Conservation (phyloP, 208 protist genomes). For the Vickermania ingenoplastis region DNA sequence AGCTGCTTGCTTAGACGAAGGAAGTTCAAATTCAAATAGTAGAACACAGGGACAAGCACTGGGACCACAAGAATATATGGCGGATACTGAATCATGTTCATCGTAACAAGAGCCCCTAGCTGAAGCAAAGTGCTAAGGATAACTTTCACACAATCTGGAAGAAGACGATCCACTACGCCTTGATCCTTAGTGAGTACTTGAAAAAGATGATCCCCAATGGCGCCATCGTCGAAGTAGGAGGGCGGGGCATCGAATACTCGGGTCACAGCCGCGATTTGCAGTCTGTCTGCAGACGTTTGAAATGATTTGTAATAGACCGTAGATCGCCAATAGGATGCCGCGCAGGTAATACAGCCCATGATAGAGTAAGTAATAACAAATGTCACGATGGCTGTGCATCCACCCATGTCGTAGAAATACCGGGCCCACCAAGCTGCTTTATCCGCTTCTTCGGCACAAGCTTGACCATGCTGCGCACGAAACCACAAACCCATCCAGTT, state of each 20-base stretch:
- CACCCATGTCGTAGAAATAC: background rate
- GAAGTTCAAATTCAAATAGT: conserved; percentile 54
- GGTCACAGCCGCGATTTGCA: conserved; percentile 46
- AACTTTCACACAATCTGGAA: conserved; percentile 53
- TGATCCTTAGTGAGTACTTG: conserved; percentile 59
- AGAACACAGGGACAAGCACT: conserved; percentile 59
- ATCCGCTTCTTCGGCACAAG: too few species aligned
- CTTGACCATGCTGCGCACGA: background rate
- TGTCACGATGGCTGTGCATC: conserved; percentile 8
- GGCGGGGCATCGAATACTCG: conserved; percentile 54
- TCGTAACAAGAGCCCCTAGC: conserved; percentile 41
- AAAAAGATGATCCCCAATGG: conserved; percentile 31
- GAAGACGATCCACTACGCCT: conserved; percentile 46
- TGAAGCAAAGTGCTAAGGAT: conserved; percentile 50
- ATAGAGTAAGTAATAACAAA: conserved; percentile 52
- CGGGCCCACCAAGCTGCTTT: too few species aligned
- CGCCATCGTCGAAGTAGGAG: conserved; percentile 68
- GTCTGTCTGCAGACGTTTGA: conserved; percentile 34
- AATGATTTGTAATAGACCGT: conserved; percentile 47
- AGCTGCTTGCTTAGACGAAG: conserved; percentile 60
- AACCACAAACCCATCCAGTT: conserved; percentile 69
- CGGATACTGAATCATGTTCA: conserved; percentile 50
- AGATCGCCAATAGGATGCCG: conserved; percentile 45
- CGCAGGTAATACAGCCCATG: conserved; percentile 34
- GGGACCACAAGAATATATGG: conserved; percentile 57